Base-by-base conservation (phyloP, 345 rosid genomes). In the Eucalyptus virginea region DNA sequence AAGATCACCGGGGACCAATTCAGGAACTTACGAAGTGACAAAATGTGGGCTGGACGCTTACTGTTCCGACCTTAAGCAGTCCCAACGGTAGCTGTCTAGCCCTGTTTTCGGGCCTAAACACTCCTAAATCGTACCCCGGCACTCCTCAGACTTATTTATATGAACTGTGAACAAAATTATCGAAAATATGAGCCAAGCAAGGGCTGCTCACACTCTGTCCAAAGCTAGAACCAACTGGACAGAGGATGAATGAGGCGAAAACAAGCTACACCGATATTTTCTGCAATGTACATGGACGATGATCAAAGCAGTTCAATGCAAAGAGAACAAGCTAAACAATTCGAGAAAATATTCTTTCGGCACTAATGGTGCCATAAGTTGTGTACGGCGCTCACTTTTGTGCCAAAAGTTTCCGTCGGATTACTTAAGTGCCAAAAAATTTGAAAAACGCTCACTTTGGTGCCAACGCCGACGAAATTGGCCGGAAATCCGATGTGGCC, bases 121-220 rank as follows among this genome's bases (percentile, higher is more conserved):
- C 62, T 56, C 62, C 12, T 56, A 56, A 56, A 56, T 56, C 13
- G 30, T 24, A 5, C 3, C 62, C 0, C 62, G 0, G 32, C 32
- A 60, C 69, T 60, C 67, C 67, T 28, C 3, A 60, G 0, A 60
- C 67, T 12, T 60, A 26, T 60, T 11, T 60, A 28, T 60, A 60
- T 12, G n/a, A 60, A 60, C 67, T 12, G 15, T 28, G 67, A 28
- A 12, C 32, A 5, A 28, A 60, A 60, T 28, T 60, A 60, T 60
- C 15, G 32, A 60, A 28, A 60, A 60, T 0, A 60, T 60, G 67
- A 60, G 67, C 67, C 32, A 28, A 60, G 0, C 15, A 3, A 60
- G 67, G 67, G 32, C 16, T 28, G 32, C 0, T 60, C 67, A 60
- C 8, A 0, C 67, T 60, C 67, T 60, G 67, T 60, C 32, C 67